Evolutionary conservation across 2,329 filamentous ascomycete genomes (phyloP), one percentile per base, ranked within the genome.

Genomic region (Cladobotryum protrusum): DNA sequence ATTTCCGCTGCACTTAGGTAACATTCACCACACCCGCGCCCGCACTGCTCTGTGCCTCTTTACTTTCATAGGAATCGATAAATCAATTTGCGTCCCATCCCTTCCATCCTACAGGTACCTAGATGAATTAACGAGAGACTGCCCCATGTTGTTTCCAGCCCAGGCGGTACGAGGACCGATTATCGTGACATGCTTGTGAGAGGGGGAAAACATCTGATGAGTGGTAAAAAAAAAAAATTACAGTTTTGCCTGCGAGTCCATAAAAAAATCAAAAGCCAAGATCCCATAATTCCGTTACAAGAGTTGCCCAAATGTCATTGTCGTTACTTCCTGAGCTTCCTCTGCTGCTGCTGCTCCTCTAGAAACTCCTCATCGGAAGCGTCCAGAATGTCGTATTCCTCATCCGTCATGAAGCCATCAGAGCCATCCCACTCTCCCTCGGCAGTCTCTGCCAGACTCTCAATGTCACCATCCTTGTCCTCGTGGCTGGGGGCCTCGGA

Each of bases 361-460:
- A 82, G 67, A 57, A 79, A 86, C 66, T 97, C 92, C 67, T 95
- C 88, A 58, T 97, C 92, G 52, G 89, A 95, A 40, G 90, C 92
- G 72, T 96, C 90, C 42, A 97, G 82, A 57, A 97, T 91, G 62
- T 99, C 93, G 67, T 97, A 99, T 72, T 99, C 93, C 67, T 97
- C 93, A 56, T 99, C 93, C 0, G 93, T 97, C 75, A 95, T 72
- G 76, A 96, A 96, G 12, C 85, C 87, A 53, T 83, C 81, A 1
- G 77, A 79, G n/a, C 70, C 73, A 37, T 81, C 76, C 74, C 78
- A 82, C 43, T 85, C 83, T n/a, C 82, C 81, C 34, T 77, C 74
- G 33, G 68, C 72, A 54, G 75, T 72, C 32, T 67, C 65, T n/a
- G 45, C 19, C 12, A 12, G 13, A 9, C 24, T 29, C 24, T 29